Evolutionary conservation across 2,329 filamentous ascomycete genomes (phyloP).

Genomic region (Aspergillus unguis): DNA sequence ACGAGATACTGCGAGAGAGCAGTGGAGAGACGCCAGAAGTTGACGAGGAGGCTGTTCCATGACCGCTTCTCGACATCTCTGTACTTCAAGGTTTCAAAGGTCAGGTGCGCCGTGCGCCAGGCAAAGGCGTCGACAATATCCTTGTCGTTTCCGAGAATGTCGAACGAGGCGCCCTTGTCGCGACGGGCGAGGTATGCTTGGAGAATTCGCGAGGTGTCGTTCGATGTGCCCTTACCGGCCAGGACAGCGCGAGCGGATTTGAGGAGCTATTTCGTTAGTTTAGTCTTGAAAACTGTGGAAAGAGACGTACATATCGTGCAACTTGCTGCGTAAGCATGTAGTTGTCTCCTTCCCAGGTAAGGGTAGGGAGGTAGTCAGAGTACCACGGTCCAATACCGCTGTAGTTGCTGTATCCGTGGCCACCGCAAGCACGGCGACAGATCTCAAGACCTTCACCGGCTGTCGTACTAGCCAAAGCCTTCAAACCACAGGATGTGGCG

Average conservation of each 20-base stretch:
- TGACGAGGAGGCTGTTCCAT: conserved; percentile 74
- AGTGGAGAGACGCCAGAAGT: conserved; percentile 73
- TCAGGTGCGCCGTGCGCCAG: conserved; percentile 70
- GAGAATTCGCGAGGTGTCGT: conserved; percentile 68
- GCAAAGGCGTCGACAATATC: conserved; percentile 72
- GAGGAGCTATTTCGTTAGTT: conserved; percentile 50
- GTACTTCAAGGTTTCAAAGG: conserved; percentile 71
- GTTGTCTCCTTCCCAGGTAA: conserved; percentile 75
- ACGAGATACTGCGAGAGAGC: conserved; percentile 75
- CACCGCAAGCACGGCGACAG: conserved; percentile 71
- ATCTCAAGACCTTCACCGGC: conserved; percentile 72
- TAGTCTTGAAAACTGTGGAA: background rate
- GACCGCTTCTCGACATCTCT: conserved; percentile 70
- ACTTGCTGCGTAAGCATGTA: conserved; percentile 82
- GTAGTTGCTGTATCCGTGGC: conserved; percentile 72
- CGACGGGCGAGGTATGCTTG: conserved; percentile 61
- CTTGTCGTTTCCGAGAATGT: conserved; percentile 66
- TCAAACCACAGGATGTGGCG: conserved; percentile 72
- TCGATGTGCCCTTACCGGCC: conserved; percentile 60
- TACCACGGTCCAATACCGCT: conserved; percentile 74
- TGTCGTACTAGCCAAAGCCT: conserved; percentile 67
- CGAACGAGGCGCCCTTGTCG: conserved; percentile 70
- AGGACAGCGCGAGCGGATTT: conserved; percentile 71
- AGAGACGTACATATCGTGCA: conserved; percentile 60
- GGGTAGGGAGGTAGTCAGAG: conserved; percentile 68